phyloP scores from a whole-genome alignment of 345 rosid species.

The Rhodamnia rubescens region DNA sequence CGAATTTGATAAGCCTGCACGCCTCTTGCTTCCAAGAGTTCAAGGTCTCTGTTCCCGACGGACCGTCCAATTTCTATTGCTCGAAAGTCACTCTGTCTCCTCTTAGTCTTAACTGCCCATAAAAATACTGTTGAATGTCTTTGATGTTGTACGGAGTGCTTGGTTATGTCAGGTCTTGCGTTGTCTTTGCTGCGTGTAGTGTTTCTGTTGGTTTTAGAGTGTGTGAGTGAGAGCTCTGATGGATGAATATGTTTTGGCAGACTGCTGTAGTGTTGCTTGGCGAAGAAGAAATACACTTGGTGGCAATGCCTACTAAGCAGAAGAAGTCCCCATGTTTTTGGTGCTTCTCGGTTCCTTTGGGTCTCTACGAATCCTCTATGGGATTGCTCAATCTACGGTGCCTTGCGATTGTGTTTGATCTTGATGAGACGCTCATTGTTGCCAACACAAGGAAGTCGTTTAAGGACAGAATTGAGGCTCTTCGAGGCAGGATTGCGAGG shows the following conservation, averaged over 20 bases:
- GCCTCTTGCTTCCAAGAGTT: conserved; percentile 66
- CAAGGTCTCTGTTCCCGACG: conserved; percentile 34
- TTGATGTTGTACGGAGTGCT: neutral
- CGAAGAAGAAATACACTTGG: conserved; percentile 84
- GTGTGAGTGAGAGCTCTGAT: neutral
- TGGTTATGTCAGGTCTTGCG: neutral
- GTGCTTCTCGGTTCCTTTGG: conserved; percentile 69
- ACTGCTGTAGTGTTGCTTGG: conserved; percentile 86
- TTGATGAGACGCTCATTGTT: conserved; percentile 90
- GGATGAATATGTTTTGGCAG: conserved; percentile 14
- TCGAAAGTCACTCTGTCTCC: neutral
- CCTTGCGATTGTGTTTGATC: conserved; percentile 84
- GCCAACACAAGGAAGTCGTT: conserved; percentile 96
- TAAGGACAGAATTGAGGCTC: conserved; percentile 71
- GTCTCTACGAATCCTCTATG: conserved; percentile 64
- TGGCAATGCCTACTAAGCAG: conserved; percentile 94
- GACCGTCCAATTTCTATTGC: neutral
- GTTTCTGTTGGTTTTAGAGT: neutral
- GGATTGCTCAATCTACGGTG: conserved; percentile 78
- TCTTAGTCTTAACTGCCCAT: neutral
- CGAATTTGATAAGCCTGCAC: conserved; percentile 65
- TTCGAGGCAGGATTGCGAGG: conserved; percentile 59
- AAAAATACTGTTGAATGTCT: neutral
- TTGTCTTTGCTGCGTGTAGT: neutral
- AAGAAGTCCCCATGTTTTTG: conserved; percentile 94